These are phyloP conservation scores for Aureobasidium uvarum DNA, from an alignment of 2,329 filamentous ascomycete genomes.

Conservation along the genomic window DNA sequence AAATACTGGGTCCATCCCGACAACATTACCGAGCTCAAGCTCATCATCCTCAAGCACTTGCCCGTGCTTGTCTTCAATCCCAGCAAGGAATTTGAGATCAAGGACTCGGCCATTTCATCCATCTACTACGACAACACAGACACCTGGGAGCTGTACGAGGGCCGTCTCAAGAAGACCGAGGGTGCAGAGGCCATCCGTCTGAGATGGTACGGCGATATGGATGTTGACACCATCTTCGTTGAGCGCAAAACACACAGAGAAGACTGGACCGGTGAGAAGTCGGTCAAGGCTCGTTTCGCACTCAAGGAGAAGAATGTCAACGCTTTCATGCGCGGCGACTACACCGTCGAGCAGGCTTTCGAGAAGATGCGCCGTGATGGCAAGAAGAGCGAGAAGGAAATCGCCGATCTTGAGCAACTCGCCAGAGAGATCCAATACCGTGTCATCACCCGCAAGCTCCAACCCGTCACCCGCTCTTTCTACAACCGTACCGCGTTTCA, in stretches of 20 bases:
- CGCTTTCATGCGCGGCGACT: constrained; percentile 76
- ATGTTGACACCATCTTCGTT: constrained; percentile 90
- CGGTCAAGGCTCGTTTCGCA: constrained; percentile 93
- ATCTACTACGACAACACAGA: constrained; percentile 98
- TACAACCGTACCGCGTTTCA: constrained; percentile 99
- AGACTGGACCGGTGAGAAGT: constrained; percentile 99
- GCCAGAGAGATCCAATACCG: constrained; percentile 94
- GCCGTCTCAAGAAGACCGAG: constrained; percentile 94
- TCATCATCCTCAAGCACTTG: constrained; percentile 96
- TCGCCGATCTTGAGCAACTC: constrained; percentile 84
- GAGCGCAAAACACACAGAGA: constrained; percentile 98
- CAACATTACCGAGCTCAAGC: constrained; percentile 96
- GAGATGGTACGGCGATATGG: constrained; percentile 97
- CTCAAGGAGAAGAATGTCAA: constrained; percentile 98
- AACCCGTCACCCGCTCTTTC: constrained; percentile 90
- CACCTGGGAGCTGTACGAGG: constrained; percentile 90
- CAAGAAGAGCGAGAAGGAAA: constrained; percentile 89
- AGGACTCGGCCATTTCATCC: constrained; percentile 93
- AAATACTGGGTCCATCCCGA: constrained; percentile 99
- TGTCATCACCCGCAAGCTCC: constrained; percentile 78
- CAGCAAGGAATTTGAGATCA: constrained; percentile 89
- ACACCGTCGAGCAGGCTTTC: constrained; percentile 85
- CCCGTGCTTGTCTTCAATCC: constrained; percentile 97
- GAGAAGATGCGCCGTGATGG: constrained; percentile 95
- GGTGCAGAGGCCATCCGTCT: constrained; percentile 95